Conservation (phyloP, 257 asterid genomes). For the Cinchona pubescens region DNA sequence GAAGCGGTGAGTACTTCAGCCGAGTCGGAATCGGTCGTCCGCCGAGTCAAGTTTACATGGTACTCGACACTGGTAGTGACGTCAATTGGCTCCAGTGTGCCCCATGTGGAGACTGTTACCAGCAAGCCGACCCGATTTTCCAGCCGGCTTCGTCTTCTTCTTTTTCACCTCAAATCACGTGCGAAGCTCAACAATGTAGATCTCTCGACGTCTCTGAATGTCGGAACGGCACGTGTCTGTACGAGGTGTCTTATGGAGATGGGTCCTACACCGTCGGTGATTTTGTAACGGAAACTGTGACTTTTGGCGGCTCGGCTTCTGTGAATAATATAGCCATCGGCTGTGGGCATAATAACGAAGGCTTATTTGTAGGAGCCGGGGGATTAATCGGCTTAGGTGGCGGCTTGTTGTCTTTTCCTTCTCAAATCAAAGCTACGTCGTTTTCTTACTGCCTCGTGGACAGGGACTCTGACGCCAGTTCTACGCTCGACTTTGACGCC, state of each 20-base stretch:
- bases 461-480: slow-evolving; percentile 69
- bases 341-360: slow-evolving; percentile 91
- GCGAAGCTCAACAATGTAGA: slow-evolving; percentile 66
- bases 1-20: slow-evolving; percentile 95
- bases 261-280: slow-evolving; percentile 96
- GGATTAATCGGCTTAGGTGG: slow-evolving; percentile 93
- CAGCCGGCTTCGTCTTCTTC: slow-evolving; percentile 70
- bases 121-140: slow-evolving; percentile 94
- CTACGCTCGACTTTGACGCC: slow-evolving; percentile 69
- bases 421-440: slow-evolving; percentile 69
- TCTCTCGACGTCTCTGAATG: slow-evolving; percentile 86
- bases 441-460: slow-evolving; percentile 91
- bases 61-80: slow-evolving; percentile 89
- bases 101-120: slow-evolving; percentile 92
- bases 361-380: slow-evolving; percentile 83
- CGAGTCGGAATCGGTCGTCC: slow-evolving; percentile 85
- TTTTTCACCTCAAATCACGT: slow-evolving; percentile 57
- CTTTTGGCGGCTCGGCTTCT: slow-evolving; percentile 54
- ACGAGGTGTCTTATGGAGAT: slow-evolving; percentile 92
- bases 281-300: slow-evolving; percentile 67
- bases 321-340: slow-evolving; percentile 78
- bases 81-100: slow-evolving; percentile 94
- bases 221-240: slow-evolving; percentile 62
- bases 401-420: slow-evolving; percentile 71
- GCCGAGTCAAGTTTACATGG: slow-evolving; percentile 67